These are phyloP conservation scores for Aspergillus asperescens DNA, from an alignment of 495 filamentous ascomycete species.

Conservation along the genomic window DNA sequence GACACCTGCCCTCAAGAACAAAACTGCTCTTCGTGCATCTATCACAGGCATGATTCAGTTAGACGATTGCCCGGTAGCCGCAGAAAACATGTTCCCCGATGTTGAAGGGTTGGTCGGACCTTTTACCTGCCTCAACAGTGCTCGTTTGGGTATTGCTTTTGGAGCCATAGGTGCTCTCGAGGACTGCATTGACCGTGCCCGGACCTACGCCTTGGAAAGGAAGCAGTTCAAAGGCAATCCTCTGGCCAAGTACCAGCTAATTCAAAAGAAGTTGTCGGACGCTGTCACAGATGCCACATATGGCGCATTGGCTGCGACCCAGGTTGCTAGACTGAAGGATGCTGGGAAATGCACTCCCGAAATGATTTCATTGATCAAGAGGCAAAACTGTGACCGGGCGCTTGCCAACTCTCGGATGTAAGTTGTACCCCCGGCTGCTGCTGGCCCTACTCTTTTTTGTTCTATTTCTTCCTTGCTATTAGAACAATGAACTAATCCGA, in stretches of 20 bases:
- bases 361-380: conserved; percentile 98
- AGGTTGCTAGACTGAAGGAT: conserved; percentile 92
- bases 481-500: conserved; percentile 1
- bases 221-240: conserved; percentile 97
- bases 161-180: conserved; percentile 91
- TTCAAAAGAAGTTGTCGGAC: conserved; percentile 96
- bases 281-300: conserved; percentile 87
- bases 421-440: conserved; percentile 23
- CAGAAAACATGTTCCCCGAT: conserved; percentile 89
- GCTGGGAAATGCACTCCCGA: conserved; percentile 81
- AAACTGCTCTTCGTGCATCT: conserved; percentile 86
- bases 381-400: conserved; percentile 94
- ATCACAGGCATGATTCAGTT: conserved; percentile 98
- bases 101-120: conserved; percentile 85
- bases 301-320: conserved; percentile 76
- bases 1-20: conserved; percentile 91
- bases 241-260: conserved; percentile 93
- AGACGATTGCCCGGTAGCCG: conserved; percentile 80
- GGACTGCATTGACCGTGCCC: conserved; percentile 75
- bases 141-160: conserved; percentile 88
- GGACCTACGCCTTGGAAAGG: conserved; percentile 82
- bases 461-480: neutral
- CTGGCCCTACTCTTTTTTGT: neutral
- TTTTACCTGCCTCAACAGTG: conserved; percentile 91
- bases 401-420: conserved; percentile 70